Evolutionary conservation across 225 moss, liverwort and hornwort species (phyloP).

Genomic region (Polytrichum formosum): DNA sequence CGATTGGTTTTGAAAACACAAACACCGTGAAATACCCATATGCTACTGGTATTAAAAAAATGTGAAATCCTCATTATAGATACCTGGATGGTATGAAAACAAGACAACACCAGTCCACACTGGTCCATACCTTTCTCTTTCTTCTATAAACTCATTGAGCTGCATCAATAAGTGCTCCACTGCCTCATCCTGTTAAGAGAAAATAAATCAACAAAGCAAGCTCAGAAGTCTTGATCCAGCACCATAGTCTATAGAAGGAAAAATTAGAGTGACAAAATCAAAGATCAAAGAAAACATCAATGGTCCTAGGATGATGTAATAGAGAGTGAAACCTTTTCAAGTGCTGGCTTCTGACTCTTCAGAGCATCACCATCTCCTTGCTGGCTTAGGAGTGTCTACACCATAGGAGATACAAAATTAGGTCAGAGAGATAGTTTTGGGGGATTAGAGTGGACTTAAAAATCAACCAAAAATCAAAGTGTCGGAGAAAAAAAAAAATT

Average conservation of each 20-base stretch:
- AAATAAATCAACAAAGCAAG: not conserved
- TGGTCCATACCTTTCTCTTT: slow-evolving; percentile 38
- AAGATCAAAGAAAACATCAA: not conserved
- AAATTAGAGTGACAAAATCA: not conserved
- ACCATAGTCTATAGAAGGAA: not conserved
- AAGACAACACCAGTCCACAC: no score
- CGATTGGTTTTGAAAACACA: not conserved
- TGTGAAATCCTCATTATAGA: not conserved
- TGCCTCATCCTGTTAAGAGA: slow-evolving; percentile 60
- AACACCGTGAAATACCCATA: no score
- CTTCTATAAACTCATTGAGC: slow-evolving; percentile 72
- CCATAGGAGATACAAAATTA: slow-evolving; percentile 7
- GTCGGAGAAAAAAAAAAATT: not conserved
- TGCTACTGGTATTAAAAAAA: no score
- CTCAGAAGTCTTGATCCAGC: not conserved
- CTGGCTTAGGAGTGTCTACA: slow-evolving; percentile 63
- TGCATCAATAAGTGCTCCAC: slow-evolving; percentile 54
- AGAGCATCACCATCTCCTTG: slow-evolving; percentile 70
- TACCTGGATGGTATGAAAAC: not conserved
- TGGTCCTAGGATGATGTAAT: not conserved
- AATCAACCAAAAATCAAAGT: not conserved
- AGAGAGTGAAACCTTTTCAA: slow-evolving; percentile 21
- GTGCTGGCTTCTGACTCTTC: slow-evolving; percentile 38
- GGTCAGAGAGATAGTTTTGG: not conserved
- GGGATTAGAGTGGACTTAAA: no score